phyloP scores from a whole-genome alignment of 208 protist species.

The Trypanosoma theileri region DNA sequence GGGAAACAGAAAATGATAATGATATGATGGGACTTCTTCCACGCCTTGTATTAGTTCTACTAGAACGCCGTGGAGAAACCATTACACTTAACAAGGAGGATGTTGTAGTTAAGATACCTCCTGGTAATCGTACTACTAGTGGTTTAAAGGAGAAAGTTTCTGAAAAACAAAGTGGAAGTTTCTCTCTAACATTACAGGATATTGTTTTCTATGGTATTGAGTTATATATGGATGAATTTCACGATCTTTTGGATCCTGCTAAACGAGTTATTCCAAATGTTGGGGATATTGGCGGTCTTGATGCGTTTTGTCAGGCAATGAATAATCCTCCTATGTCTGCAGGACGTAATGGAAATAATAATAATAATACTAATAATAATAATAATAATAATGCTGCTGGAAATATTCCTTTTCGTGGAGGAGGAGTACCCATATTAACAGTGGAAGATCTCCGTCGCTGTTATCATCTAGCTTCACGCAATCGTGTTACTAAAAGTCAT shows the following conservation, averaged over 20 bases:
- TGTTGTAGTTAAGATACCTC: background rate
- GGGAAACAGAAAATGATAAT: slow-evolving; percentile 1
- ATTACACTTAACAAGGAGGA: slow-evolving; percentile 38
- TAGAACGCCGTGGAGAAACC: slow-evolving; percentile 65
- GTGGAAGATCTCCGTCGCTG: slow-evolving; percentile 63
- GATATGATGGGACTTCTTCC: slow-evolving; percentile 75
- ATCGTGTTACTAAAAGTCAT: slow-evolving; percentile 75
- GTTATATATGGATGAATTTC: slow-evolving; percentile 85
- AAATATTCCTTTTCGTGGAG: slow-evolving; percentile 29
- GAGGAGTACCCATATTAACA: slow-evolving; percentile 62
- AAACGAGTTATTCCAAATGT: slow-evolving; percentile 65
- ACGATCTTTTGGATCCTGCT: slow-evolving; percentile 71
- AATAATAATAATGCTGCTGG: background rate
- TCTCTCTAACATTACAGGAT: slow-evolving; percentile 54
- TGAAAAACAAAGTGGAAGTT: slow-evolving; percentile 7
- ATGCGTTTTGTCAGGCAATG: slow-evolving; percentile 60
- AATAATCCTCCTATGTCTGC: slow-evolving; percentile 32
- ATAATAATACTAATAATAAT: slow-evolving; percentile 4
- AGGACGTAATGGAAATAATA: slow-evolving; percentile 14
- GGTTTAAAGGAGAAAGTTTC: slow-evolving; percentile 3
- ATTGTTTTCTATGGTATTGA: slow-evolving; percentile 86
- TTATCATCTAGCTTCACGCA: slow-evolving; percentile 65
- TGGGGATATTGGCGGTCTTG: slow-evolving; percentile 72
- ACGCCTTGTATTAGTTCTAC: slow-evolving; percentile 69
- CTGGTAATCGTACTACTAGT: background rate